Conservation (phyloP, 2,329 filamentous ascomycete genomes). For the Diaporthe citri region DNA sequence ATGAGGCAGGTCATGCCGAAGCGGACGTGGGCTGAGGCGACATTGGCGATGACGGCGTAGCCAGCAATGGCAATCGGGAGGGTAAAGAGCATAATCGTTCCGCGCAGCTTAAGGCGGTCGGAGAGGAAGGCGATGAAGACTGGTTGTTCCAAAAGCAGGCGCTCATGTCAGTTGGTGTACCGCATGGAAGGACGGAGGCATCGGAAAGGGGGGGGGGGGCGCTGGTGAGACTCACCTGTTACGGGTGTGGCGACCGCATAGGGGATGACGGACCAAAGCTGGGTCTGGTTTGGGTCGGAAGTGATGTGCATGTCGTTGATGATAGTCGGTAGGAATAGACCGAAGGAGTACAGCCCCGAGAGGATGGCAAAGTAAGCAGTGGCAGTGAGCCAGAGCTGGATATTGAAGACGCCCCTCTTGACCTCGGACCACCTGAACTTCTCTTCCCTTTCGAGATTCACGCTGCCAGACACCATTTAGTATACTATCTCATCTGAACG, state of each 20-base stretch:
- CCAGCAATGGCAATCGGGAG: slow-evolving; percentile 74
- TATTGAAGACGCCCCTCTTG: slow-evolving; percentile 68
- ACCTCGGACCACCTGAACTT: slow-evolving; percentile 73
- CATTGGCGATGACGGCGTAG: slow-evolving; percentile 73
- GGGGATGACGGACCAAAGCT: slow-evolving; percentile 74
- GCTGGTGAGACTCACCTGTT: slow-evolving; percentile 58
- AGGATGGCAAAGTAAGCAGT: slow-evolving; percentile 71
- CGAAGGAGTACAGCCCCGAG: slow-evolving; percentile 72
- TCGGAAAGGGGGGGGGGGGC: rapidly evolving
- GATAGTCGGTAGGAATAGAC: slow-evolving; percentile 76
- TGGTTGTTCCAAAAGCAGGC: slow-evolving; percentile 20
- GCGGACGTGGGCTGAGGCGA: slow-evolving; percentile 62
- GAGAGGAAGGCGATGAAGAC: slow-evolving; percentile 69
- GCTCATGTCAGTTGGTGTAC: background rate
- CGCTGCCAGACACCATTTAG: slow-evolving; percentile 35
- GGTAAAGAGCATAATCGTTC: slow-evolving; percentile 72
- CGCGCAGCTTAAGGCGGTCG: slow-evolving; percentile 70
- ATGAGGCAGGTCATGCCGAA: slow-evolving; percentile 78
- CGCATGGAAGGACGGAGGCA: too few relatives aligned
- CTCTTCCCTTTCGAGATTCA: slow-evolving; percentile 54
- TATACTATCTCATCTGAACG: background rate
- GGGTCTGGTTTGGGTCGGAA: slow-evolving; percentile 67
- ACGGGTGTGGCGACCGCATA: slow-evolving; percentile 71
- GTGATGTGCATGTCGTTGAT: slow-evolving; percentile 68
- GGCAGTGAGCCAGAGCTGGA: slow-evolving; percentile 74